Evolutionary conservation across 371 early-diverging fungal species (phyloP), one percentile per base, ranked within the genome.

Genomic region (Cokeromyces recurvatus): DNA sequence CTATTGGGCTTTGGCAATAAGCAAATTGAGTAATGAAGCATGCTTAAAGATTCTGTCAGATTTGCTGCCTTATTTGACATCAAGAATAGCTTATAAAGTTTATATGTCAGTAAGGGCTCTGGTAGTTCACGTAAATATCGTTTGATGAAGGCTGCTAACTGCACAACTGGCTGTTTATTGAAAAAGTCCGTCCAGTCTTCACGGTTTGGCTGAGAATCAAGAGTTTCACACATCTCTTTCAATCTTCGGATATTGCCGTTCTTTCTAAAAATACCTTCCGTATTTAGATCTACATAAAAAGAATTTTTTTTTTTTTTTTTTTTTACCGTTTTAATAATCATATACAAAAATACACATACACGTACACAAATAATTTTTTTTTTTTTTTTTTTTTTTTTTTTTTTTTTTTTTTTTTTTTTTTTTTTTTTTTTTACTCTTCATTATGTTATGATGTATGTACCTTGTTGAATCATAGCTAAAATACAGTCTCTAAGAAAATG

Each of bases 221-320:
- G 64, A 0, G 71, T 59, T 15, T 94, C 92, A n/a, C 82, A 77
- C 40, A 90, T 62, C 29, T 87, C 86, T 46, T 89, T 88, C 36
- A 95, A 72, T 22, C 87, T 67, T 34, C 90, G 77, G 49, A 97
- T 94, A 59, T 97, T 96, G 14, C 98, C 98, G 56, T 93, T 97
- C 63, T 95, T 96, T 46, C 98, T 80, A 78, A 97, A 97, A 6
- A 96, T 85, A 6, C 98, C 98, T 68, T 96, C 97, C 7, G 86
- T 81, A 0, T 76, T 62, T 68, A 97, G 73, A 61, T 94, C 91
- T 86, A 58, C 15, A 14, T 24, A 32, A 37, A 90, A 68, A 11
- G 84, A 73, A n/a, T n/a, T n/a, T n/a, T n/a, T n/a, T n/a, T n/a
- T n/a, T n/a, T n/a, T n/a, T n/a, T n/a, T n/a, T n/a, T n/a, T n/a